A percentile compares a stretch with the other conserved stretches of the same genome.
These are phyloP conservation scores for Lodderomyces elongisporus DNA, from an alignment of 1,139 yeast genomes.

Conservation along the genomic window DNA sequence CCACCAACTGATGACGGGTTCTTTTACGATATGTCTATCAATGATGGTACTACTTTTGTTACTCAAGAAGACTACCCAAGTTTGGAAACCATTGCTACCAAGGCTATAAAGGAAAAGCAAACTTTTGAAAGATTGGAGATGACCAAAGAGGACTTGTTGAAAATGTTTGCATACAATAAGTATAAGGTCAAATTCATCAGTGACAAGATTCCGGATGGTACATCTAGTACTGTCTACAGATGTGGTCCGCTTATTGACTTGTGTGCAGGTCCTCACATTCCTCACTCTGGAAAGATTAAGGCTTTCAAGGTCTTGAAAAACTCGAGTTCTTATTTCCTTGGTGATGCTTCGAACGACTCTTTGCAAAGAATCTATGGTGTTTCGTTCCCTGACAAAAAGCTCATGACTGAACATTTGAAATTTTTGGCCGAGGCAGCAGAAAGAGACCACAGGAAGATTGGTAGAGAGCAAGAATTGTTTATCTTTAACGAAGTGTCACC, in stretches of 20 bases:
- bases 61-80: conserved; percentile 78
- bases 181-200: conserved; percentile 85
- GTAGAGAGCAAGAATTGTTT: conserved; percentile 93
- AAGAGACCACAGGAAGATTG: conserved; percentile 96
- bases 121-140: conserved; percentile 89
- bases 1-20: conserved; percentile 99
- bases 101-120: conserved; percentile 94
- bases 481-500: conserved; percentile 96
- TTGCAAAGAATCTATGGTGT: conserved; percentile 97
- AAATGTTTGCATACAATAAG: conserved; percentile 94
- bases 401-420: conserved; percentile 91
- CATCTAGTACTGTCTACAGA: conserved; percentile 93
- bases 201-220: conserved; percentile 92
- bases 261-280: conserved; percentile 98
- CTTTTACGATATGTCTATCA: conserved; percentile 93
- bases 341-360: conserved; percentile 89
- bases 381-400: conserved; percentile 97
- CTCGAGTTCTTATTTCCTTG: conserved; percentile 94
- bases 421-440: conserved; percentile 95
- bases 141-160: conserved; percentile 84
- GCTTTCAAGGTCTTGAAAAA: conserved; percentile 91
- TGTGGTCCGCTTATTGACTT: conserved; percentile 97
- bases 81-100: conserved; percentile 83
- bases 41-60: conserved; percentile 68
- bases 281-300: conserved; percentile 95